phyloP scores from a whole-genome alignment of 2,329 filamentous ascomycete genomes.

The Macroventuria anomochaeta region DNA sequence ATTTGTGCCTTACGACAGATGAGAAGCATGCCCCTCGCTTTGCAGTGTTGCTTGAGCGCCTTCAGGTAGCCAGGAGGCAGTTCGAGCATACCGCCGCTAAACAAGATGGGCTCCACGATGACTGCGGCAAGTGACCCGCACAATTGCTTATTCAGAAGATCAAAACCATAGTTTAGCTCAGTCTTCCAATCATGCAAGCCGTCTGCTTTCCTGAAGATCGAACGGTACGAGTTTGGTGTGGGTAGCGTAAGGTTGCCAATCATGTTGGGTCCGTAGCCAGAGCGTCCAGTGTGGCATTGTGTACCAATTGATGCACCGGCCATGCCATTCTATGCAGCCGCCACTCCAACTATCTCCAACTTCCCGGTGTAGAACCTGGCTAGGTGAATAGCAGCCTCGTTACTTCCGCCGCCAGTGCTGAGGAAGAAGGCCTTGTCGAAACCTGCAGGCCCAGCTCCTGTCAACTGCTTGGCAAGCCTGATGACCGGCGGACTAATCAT shows the following conservation, averaged over 20 bases:
- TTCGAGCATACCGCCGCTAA: slow-evolving; percentile 65
- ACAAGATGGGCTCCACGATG: slow-evolving; percentile 67
- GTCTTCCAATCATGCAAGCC: slow-evolving; percentile 70
- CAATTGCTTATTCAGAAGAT: slow-evolving; percentile 64
- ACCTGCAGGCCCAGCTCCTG: slow-evolving; percentile 30
- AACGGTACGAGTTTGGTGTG: slow-evolving; percentile 67
- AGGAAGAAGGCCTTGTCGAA: slow-evolving; percentile 46
- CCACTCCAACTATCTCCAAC: slow-evolving; percentile 68
- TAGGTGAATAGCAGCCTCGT: slow-evolving; percentile 68
- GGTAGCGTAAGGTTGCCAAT: slow-evolving; percentile 66
- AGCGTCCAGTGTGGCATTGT: slow-evolving; percentile 62
- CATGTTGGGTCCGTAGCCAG: slow-evolving; percentile 55
- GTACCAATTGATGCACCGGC: slow-evolving; percentile 61
- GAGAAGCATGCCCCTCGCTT: slow-evolving; percentile 42
- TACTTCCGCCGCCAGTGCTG: slow-evolving; percentile 46
- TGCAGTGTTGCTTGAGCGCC: slow-evolving; percentile 57
- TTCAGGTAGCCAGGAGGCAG: slow-evolving; percentile 65
- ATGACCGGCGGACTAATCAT: slow-evolving; percentile 48
- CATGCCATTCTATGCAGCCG: slow-evolving; percentile 67
- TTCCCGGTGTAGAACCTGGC: slow-evolving; percentile 70
- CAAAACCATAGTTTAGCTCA: slow-evolving; percentile 70
- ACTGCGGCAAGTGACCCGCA: slow-evolving; percentile 68
- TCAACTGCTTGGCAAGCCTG: slow-evolving; percentile 39
- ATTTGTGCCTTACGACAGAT: slow-evolving; percentile 50
- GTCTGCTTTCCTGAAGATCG: slow-evolving; percentile 64